These are phyloP conservation scores for Aspergillus ellipticus DNA, from an alignment of 495 filamentous ascomycete species.

Conservation along the genomic window DNA sequence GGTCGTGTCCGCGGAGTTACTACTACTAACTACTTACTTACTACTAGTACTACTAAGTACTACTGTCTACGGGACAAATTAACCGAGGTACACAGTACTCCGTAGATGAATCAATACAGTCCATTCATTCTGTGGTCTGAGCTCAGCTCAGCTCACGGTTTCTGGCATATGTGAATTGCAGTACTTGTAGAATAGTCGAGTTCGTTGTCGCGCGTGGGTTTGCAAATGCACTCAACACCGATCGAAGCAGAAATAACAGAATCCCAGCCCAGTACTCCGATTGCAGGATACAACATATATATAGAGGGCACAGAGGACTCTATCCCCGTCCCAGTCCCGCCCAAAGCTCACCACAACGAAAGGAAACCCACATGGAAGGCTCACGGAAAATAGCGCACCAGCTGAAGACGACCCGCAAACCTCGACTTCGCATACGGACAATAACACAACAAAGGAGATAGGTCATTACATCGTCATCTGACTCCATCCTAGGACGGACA, in stretches of 20 bases:
- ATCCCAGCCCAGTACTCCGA: slow-evolving; percentile 3
- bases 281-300: slow-evolving; percentile 1
- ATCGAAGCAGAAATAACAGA: too few species aligned
- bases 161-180: neutral
- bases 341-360: neutral
- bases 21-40: too few species aligned
- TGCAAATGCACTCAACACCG: neutral
- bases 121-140: too few species aligned
- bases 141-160: neutral
- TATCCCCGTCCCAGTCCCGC: neutral
- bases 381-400: neutral
- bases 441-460: slow-evolving; percentile 13
- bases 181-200: neutral
- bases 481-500: slow-evolving; percentile 15
- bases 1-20: too few species aligned
- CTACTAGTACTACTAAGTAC: too few species aligned
- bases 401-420: slow-evolving; percentile 10
- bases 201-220: neutral
- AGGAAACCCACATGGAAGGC: neutral
- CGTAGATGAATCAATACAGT: too few species aligned
- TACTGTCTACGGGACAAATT: too few species aligned
- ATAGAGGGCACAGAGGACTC: neutral
- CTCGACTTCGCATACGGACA: slow-evolving; percentile 16
- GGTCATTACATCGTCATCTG: slow-evolving; percentile 26
- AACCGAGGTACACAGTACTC: too few species aligned